Evolutionary conservation across 345 rosid genomes (phyloP).

Genomic region (Diplotaxis tenuifolia): DNA sequence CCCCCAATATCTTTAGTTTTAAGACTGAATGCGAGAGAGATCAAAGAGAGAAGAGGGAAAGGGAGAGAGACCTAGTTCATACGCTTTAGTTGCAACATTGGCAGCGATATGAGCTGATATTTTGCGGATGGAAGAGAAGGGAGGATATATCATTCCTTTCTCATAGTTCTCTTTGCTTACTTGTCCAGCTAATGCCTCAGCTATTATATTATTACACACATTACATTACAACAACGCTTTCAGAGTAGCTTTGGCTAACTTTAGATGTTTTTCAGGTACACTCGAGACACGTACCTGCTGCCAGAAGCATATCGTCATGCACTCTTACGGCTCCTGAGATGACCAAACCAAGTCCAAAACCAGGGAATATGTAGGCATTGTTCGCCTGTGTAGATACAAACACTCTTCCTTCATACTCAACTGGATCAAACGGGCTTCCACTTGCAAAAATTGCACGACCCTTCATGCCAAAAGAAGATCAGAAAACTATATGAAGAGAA

Average conservation of each 20-base stretch:
- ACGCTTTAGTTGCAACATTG: constrained; percentile 87
- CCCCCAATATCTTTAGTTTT: not conserved
- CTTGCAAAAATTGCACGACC: constrained; percentile 94
- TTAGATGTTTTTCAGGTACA: too few relatives aligned
- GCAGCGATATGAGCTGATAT: constrained; percentile 96
- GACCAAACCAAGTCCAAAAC: constrained; percentile 84
- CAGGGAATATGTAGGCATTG: constrained; percentile 92
- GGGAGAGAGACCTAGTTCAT: constrained; percentile 67
- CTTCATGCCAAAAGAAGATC: constrained; percentile 40
- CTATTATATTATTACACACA: constrained; percentile 42
- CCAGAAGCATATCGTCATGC: constrained; percentile 83
- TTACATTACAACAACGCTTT: not conserved
- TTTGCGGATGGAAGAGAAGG: constrained; percentile 72
- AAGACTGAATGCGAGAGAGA: not conserved
- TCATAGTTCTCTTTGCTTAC: constrained; percentile 62
- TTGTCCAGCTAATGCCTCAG: constrained; percentile 87
- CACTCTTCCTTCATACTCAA: constrained; percentile 65
- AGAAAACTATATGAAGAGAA: not conserved
- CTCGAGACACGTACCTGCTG: constrained; percentile 59
- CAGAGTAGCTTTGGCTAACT: not conserved
- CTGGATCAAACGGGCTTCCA: constrained; percentile 96
- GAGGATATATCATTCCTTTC: constrained; percentile 86
- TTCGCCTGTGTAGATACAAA: constrained; percentile 91
- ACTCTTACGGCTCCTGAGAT: constrained; percentile 84
- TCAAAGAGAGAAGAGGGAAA: not conserved